Evolutionary conservation across 768 basidiomycete species (phyloP).

Genomic region (Candolleomyces aberdarensis): DNA sequence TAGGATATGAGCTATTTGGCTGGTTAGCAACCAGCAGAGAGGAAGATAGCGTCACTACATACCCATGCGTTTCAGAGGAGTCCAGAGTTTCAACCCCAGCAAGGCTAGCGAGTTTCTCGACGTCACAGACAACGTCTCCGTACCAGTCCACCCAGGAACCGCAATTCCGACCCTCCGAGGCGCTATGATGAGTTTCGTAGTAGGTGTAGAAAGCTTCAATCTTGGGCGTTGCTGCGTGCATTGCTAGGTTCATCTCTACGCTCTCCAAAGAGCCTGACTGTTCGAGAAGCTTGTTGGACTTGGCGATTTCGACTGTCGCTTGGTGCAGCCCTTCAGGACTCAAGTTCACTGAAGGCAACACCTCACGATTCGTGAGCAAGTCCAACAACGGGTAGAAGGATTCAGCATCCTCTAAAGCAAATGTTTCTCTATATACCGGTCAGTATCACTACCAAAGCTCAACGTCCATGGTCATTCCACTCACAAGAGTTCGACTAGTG

Average conservation of each 20-base stretch:
- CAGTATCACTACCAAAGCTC: neutral
- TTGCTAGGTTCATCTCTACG: constrained; percentile 69
- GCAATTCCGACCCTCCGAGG: constrained; percentile 36
- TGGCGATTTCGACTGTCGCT: constrained; percentile 48
- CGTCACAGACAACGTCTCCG: constrained; percentile 67
- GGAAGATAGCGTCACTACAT: constrained; percentile 17
- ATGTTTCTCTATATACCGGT: constrained; percentile 62
- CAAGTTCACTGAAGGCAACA: constrained; percentile 29
- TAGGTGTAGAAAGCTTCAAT: constrained; percentile 82
- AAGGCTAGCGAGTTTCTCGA: constrained; percentile 53
- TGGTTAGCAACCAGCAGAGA: constrained; percentile 3
- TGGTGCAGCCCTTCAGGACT: constrained; percentile 53
- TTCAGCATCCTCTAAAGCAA: constrained; percentile 66
- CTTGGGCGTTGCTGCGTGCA: constrained; percentile 77
- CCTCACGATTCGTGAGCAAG: constrained; percentile 53
- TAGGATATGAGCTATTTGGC: constrained; percentile 24
- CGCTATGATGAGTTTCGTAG: constrained; percentile 43
- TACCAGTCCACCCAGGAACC: constrained; percentile 87
- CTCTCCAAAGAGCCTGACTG: constrained; percentile 49
- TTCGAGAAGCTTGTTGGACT: constrained; percentile 43
- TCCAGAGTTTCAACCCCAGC: constrained; percentile 51
- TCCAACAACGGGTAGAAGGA: constrained; percentile 78
- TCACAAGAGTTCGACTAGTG: constrained; percentile 64
- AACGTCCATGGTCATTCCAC: constrained; percentile 20
- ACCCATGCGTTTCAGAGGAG: constrained; percentile 21